Percentiles rank a stretch among this genome's conserved stretches.
Evolutionary conservation across 768 basidiomycete species (phyloP).

Genomic region (Hemileccinum impolitum): DNA sequence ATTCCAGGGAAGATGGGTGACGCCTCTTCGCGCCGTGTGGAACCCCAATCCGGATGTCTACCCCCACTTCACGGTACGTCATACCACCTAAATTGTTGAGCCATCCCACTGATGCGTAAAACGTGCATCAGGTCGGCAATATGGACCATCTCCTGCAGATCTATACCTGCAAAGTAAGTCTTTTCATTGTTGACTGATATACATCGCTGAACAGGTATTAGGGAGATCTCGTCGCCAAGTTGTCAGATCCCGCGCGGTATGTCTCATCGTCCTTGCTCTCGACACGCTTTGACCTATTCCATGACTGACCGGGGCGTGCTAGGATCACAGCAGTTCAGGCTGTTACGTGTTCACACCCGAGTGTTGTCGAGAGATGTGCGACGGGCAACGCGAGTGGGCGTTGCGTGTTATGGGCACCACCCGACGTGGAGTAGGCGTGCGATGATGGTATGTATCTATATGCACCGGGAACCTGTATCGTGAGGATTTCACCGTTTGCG

Average conservation of each 20-base stretch:
- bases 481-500: too few relatives aligned
- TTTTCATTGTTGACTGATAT: not conserved
- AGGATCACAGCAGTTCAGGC: constrained; percentile 84
- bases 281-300: not conserved
- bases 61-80: constrained; percentile 76
- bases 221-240: constrained; percentile 67
- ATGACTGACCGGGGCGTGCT: not conserved
- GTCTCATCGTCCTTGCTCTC: constrained; percentile 10
- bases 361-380: constrained; percentile 65
- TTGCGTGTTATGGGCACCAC: constrained; percentile 75
- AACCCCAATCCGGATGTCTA: constrained; percentile 72
- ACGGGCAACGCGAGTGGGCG: constrained; percentile 79
- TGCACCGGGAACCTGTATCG: too few relatives aligned
- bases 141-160: constrained; percentile 79
- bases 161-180: constrained; percentile 61
- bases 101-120: not conserved
- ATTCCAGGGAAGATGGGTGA: constrained; percentile 75
- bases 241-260: constrained; percentile 57
- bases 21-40: constrained; percentile 77
- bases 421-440: constrained; percentile 13
- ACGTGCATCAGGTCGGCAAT: constrained; percentile 55
- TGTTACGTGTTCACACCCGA: constrained; percentile 87
- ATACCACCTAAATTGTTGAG: not conserved
- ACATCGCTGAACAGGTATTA: constrained; percentile 21
- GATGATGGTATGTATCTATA: not conserved